Percentiles rank a stretch among this genome's conserved stretches.
Conservation (phyloP, 2,329 filamentous ascomycete species). For the Cadophora sp. region DNA sequence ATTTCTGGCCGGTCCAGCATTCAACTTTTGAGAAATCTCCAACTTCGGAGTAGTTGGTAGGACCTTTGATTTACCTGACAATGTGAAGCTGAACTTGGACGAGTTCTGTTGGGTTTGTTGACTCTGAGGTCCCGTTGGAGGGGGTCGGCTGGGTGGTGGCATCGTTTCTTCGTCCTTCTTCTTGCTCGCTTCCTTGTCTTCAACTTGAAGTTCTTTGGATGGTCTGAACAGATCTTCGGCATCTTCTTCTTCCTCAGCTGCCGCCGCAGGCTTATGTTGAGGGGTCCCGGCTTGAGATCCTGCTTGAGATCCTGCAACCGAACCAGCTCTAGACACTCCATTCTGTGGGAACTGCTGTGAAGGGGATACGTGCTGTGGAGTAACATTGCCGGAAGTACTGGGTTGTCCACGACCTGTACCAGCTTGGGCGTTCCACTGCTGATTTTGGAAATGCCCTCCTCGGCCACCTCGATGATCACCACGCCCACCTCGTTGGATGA, state of each 20-base stretch:
- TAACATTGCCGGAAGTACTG: slow-evolving; percentile 48
- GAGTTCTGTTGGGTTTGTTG: slow-evolving; percentile 40
- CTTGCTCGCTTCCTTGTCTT: slow-evolving; percentile 59
- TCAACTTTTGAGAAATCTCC: slow-evolving; percentile 73
- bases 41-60: slow-evolving; percentile 63
- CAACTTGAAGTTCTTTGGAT: slow-evolving; percentile 68
- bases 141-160: slow-evolving; percentile 60
- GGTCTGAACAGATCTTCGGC: slow-evolving; percentile 68
- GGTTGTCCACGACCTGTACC: slow-evolving; percentile 57
- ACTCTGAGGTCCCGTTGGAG: slow-evolving; percentile 51
- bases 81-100: slow-evolving; percentile 90
- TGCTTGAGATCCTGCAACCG: slow-evolving; percentile 23
- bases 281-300: slow-evolving; percentile 37
- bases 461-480: slow-evolving; percentile 60
- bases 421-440: slow-evolving; percentile 72
- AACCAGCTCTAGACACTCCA: slow-evolving; percentile 28
- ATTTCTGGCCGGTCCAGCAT: slow-evolving; percentile 52
- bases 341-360: slow-evolving; percentile 41
- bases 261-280: slow-evolving; percentile 44
- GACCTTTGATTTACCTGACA: slow-evolving; percentile 75
- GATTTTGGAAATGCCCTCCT: slow-evolving; percentile 65
- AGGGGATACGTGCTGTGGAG: slow-evolving; percentile 45
- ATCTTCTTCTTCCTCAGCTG: slow-evolving; percentile 48
- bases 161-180: slow-evolving; percentile 59
- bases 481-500: slow-evolving; percentile 51